These are phyloP conservation scores for Benincasa hispida DNA, from an alignment of 306 rosid species.

Conservation along the genomic window DNA sequence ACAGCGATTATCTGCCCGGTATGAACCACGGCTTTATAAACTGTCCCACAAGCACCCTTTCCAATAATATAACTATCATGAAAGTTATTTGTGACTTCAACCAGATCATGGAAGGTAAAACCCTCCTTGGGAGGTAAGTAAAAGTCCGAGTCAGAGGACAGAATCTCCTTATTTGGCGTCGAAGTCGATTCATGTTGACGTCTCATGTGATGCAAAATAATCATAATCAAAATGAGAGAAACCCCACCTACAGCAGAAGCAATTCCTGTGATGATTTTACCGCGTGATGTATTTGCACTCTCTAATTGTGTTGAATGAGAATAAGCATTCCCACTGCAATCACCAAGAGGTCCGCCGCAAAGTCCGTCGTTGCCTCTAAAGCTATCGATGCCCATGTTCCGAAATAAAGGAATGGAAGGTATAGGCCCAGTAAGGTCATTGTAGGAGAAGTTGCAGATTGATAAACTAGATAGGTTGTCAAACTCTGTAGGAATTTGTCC, in stretches of 20 bases:
- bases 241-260: constrained; percentile 74
- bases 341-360: constrained; percentile 62
- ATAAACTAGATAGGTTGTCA: constrained; percentile 55
- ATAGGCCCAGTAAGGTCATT: constrained; percentile 75
- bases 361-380: constrained; percentile 57
- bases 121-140: constrained; percentile 81
- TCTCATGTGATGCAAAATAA: constrained; percentile 63
- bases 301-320: constrained; percentile 15
- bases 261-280: constrained; percentile 43
- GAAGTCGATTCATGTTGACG: constrained; percentile 33
- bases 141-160: constrained; percentile 55
- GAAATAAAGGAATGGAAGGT: constrained; percentile 54
- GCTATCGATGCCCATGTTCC: constrained; percentile 58
- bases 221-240: constrained; percentile 63
- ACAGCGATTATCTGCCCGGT: constrained; percentile 74
- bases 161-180: constrained; percentile 30
- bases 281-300: constrained; percentile 22
- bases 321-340: constrained; percentile 32
- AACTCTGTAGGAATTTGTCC: constrained; percentile 78
- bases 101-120: constrained; percentile 68
- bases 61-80: constrained; percentile 70
- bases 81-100: constrained; percentile 75
- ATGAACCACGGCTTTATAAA: constrained; percentile 69
- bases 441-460: constrained; percentile 84
- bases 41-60: constrained; percentile 88